These are phyloP conservation scores for Begonia loranthoides DNA, from an alignment of 306 rosid species.

Conservation along the genomic window DNA sequence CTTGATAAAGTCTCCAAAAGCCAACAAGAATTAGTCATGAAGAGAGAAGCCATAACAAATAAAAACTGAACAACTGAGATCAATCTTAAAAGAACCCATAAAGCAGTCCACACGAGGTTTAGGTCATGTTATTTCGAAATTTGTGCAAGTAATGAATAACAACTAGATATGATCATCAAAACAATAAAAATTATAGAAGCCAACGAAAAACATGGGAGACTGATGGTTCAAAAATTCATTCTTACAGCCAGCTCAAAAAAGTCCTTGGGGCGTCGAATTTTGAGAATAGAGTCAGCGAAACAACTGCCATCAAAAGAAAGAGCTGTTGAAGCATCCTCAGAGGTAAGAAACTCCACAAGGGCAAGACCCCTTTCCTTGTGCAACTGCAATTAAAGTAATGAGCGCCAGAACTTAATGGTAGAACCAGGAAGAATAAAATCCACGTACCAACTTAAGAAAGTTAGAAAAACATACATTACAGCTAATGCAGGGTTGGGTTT, in stretches of 20 bases:
- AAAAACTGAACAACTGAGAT: too few species aligned
- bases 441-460: background rate
- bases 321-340: slow-evolving; percentile 81
- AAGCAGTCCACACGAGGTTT: too few species aligned
- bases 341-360: slow-evolving; percentile 80
- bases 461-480: slow-evolving; percentile 53
- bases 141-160: too few species aligned
- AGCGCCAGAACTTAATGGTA: slow-evolving; percentile 10
- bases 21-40: too few species aligned
- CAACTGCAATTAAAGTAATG: slow-evolving; percentile 40
- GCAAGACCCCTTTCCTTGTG: slow-evolving; percentile 82
- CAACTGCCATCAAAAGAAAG: slow-evolving; percentile 72
- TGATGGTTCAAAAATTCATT: slow-evolving; percentile 18
- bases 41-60: too few species aligned
- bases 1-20: too few species aligned
- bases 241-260: slow-evolving; percentile 81
- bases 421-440: slow-evolving; percentile 7
- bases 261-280: slow-evolving; percentile 85
- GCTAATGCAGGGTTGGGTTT: slow-evolving; percentile 73
- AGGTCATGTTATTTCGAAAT: too few species aligned
- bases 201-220: slow-evolving; percentile 8
- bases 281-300: slow-evolving; percentile 54
- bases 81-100: too few species aligned
- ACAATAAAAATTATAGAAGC: background rate
- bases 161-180: too few species aligned